Percentiles rank a stretch among this genome's conserved stretches.
Conservation (phyloP, 202 grass and related monocot species). For the Eragrostis tef region DNA sequence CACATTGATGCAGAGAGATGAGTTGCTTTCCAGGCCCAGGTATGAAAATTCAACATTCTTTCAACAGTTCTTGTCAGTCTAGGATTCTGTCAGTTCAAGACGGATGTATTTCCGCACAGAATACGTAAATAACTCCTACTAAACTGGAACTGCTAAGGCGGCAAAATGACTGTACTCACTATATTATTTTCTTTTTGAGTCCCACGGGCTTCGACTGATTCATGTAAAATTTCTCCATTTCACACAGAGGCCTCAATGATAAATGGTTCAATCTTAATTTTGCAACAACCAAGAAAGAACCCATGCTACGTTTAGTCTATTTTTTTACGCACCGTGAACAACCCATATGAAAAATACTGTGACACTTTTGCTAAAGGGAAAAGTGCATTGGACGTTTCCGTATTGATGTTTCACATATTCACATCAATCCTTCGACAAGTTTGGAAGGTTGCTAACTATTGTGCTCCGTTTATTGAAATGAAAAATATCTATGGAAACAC, state of each 20-base stretch:
- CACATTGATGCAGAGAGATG: conserved; percentile 34
- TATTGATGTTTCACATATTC: not conserved
- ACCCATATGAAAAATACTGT: not conserved
- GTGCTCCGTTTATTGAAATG: not conserved
- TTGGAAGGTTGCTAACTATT: not conserved
- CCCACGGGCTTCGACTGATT: no score
- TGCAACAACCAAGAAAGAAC: not conserved
- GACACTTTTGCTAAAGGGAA: not conserved
- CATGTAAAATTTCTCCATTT: no score
- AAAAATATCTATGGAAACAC: not conserved
- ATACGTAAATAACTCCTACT: not conserved
- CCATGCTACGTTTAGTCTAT: no score
- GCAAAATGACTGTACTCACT: no score
- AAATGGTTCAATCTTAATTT: not conserved
- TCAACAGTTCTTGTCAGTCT: not conserved
- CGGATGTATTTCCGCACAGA: not conserved
- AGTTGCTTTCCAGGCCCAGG: not conserved
- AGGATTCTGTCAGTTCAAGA: not conserved
- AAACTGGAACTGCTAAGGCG: not conserved
- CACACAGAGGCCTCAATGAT: no score
- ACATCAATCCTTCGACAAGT: no score
- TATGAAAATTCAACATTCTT: conserved; percentile 19
- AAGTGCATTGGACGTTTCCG: not conserved
- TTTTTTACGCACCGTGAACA: no score
- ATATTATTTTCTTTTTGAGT: no score